These are phyloP conservation scores for Sclerotinia nivalis DNA, from an alignment of 2,329 filamentous ascomycete genomes.

Conservation along the genomic window DNA sequence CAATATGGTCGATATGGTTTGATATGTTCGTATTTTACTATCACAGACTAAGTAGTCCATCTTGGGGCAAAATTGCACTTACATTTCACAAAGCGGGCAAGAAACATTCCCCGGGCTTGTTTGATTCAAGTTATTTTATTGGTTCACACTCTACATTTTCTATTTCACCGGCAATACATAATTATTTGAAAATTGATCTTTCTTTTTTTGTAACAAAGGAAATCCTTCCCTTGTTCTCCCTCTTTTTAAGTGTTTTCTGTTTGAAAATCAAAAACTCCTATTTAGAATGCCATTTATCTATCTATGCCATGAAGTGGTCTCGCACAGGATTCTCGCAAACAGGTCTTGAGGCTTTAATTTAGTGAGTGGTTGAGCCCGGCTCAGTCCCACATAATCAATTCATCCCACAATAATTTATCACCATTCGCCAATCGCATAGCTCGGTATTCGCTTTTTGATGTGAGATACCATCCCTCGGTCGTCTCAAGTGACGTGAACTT, in stretches of 20 bases:
- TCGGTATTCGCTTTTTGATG: background rate
- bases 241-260: background rate
- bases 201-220: background rate
- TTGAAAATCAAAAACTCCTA: background rate
- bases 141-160: background rate
- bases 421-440: background rate
- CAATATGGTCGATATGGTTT: too few species aligned
- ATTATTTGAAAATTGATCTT: background rate
- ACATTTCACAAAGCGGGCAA: background rate
- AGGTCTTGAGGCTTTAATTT: background rate
- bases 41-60: background rate
- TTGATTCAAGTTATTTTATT: background rate
- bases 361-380: background rate
- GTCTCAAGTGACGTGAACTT: background rate
- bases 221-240: fast-evolving
- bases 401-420: background rate
- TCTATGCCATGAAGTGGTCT: background rate
- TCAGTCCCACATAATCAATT: background rate
- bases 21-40: background rate
- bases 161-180: background rate
- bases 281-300: background rate
- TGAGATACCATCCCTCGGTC: background rate
- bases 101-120: background rate
- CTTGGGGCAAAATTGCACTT: background rate
- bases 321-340: too few species aligned